These are phyloP conservation scores for Sporothrix variecibatus DNA, from an alignment of 2,329 filamentous ascomycete species.

Conservation along the genomic window DNA sequence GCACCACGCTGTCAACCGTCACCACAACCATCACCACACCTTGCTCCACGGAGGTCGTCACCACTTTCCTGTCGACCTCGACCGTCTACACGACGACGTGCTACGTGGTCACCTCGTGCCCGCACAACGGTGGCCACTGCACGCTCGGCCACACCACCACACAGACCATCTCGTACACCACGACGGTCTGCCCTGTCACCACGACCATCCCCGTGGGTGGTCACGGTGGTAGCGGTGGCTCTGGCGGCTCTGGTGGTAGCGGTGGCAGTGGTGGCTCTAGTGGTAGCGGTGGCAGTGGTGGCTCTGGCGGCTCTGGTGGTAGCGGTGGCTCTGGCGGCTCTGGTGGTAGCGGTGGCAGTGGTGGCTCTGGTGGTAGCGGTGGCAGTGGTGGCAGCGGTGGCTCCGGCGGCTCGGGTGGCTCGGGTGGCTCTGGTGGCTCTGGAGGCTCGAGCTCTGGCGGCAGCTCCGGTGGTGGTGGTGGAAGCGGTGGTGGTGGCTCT, in stretches of 20 bases:
- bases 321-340: no score
- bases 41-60: neutral
- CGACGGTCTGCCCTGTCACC: constrained; percentile 46
- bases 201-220: constrained; percentile 31
- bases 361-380: neutral
- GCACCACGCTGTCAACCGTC: neutral
- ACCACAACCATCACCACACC: neutral
- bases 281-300: neutral
- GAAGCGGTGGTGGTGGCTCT: neutral
- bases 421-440: neutral
- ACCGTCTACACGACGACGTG: constrained; percentile 34
- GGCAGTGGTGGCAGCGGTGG: neutral
- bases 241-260: neutral
- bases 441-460: neutral
- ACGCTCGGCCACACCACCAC: constrained; percentile 33
- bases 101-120: constrained; percentile 36
- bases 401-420: neutral
- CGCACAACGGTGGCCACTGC: constrained; percentile 34
- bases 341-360: neutral
- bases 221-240: constrained; percentile 22
- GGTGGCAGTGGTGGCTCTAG: neutral
- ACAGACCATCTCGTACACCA: constrained; percentile 36
- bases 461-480: neutral
- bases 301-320: neutral
- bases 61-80: constrained; percentile 28